Evolutionary conservation across 176 grass and related monocot species (phyloP), one percentile per base, ranked within the genome.

Genomic region (Chrysopogon serrulatus): DNA sequence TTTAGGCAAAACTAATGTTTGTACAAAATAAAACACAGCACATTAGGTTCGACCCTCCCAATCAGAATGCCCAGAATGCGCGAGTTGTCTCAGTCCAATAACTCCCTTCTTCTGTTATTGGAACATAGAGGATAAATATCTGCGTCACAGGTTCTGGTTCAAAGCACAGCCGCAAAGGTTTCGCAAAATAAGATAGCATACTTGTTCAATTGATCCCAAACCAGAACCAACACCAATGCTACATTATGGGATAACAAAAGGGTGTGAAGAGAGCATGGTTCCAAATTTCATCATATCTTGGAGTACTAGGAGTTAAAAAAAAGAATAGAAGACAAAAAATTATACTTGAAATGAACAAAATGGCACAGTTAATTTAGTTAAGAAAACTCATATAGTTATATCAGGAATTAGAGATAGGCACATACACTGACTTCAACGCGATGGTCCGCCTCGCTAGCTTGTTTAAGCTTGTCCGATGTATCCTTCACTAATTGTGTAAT

Each of bases 371-470:
- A 42, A 19, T 5, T 42, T 68, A 39, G 8, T 36, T 67, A 37
- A 39, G 67, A 70, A n/a, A 15, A 42, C 37, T 45, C 13, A 21
- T 27, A 44, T 26, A 41, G 8, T 45, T 72, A 30, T n/a, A 67
- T 73, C 2, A 19, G 23, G 48, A 57, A n/a, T 10, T 10, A 37
- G 12, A 34, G 39, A 80, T 61, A 61, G 49, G 21, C 19, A 90
- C 95, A 77, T 90, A 98, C 95, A 14, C 88, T 98, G 78, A 93
- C 91, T 93, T 93, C 90, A 51, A 85, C 64, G 42, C 36, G 71
- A 35, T 95, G 95, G 80, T 98, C 95, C 2, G 92, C 91, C 81
- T 98, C 95, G 13, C 92, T 98, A 33, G 95, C 95, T 84, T 95
- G 90, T 77, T 85, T 98, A 78, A 98, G 92, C 86, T 98, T 98